Percentiles rank a stretch among this genome's conserved stretches.
Evolutionary conservation across 2,329 filamentous ascomycete genomes (phyloP).

Genomic region (Fusarium begoniae): DNA sequence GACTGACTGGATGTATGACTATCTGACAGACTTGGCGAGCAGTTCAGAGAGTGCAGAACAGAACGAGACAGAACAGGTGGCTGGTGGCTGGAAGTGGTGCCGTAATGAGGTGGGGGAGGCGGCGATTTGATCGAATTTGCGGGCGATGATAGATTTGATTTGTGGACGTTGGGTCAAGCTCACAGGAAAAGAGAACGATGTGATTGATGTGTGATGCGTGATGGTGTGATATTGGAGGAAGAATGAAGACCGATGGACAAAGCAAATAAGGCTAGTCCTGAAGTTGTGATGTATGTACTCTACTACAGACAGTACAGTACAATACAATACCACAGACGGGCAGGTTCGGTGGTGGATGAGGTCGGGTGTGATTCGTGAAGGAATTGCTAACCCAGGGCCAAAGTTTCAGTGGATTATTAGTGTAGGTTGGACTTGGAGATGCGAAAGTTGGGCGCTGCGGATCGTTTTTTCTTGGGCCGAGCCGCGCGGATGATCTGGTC

Average conservation of each 20-base stretch:
- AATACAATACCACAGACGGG: not conserved
- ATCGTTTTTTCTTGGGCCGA: conserved; percentile 37
- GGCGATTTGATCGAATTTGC: conserved; percentile 38
- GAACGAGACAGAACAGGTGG: conserved; percentile 31
- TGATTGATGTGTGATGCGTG: not conserved
- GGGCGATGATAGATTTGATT: conserved; percentile 32
- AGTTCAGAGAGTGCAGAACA: conserved; percentile 4
- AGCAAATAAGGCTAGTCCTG: conserved; percentile 15
- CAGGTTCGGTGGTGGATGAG: not conserved
- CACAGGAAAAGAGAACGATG: conserved; percentile 4
- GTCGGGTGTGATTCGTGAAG: conserved; percentile 1
- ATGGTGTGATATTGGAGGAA: conserved; percentile 26
- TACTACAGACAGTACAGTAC: not conserved
- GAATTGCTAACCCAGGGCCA: conserved; percentile 20
- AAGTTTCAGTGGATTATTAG: conserved; percentile 34
- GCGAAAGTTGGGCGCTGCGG: conserved; percentile 33
- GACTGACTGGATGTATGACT: not conserved
- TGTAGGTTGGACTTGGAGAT: conserved; percentile 32
- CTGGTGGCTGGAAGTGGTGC: conserved; percentile 44
- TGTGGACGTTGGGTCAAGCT: conserved; percentile 30
- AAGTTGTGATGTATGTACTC: conserved; percentile 7
- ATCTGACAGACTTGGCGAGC: not conserved
- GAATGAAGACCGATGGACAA: conserved; percentile 11
- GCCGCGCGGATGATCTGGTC: conserved; percentile 35
- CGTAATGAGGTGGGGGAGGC: conserved; percentile 44